Conservation (phyloP, 1,139 yeast species). For the Yamadazyma atlantica region DNA sequence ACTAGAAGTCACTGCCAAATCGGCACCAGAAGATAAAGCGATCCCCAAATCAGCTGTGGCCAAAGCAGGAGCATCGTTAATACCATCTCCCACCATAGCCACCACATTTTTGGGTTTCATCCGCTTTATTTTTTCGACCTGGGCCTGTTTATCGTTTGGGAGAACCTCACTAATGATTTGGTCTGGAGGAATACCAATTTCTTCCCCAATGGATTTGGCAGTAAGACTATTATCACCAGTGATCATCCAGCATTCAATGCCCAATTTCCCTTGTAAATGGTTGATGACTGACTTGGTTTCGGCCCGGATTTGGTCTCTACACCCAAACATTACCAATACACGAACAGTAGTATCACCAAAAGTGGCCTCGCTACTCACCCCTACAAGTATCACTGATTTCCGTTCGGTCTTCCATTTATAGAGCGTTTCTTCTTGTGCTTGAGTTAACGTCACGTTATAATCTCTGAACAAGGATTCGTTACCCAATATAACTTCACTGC, state of each 20-base stretch:
- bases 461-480: constrained; percentile 59
- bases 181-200: constrained; percentile 53
- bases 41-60: constrained; percentile 61
- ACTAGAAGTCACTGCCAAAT: constrained; percentile 56
- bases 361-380: constrained; percentile 29
- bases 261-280: constrained; percentile 35
- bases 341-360: constrained; percentile 31
- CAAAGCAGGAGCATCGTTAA: constrained; percentile 64
- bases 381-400: constrained; percentile 62
- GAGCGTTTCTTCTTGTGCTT: constrained; percentile 27
- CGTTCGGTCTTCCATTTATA: constrained; percentile 60
- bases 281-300: constrained; percentile 58
- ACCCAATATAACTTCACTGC: constrained; percentile 55
- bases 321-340: constrained; percentile 52
- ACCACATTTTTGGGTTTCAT: constrained; percentile 32
- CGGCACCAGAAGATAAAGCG: constrained; percentile 60
- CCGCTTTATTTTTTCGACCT: constrained; percentile 53
- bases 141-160: constrained; percentile 69
- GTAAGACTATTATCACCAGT: constrained; percentile 70
- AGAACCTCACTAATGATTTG: constrained; percentile 72
- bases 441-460: constrained; percentile 28
- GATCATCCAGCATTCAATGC: constrained; percentile 69
- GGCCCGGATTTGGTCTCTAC: constrained; percentile 63
- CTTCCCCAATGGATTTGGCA: constrained; percentile 65
- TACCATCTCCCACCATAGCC: constrained; percentile 67